Evolutionary conservation across 495 filamentous ascomycete genomes (phyloP), one percentile per base, ranked within the genome.

Genomic region (Polyplosphaeria fusca): DNA sequence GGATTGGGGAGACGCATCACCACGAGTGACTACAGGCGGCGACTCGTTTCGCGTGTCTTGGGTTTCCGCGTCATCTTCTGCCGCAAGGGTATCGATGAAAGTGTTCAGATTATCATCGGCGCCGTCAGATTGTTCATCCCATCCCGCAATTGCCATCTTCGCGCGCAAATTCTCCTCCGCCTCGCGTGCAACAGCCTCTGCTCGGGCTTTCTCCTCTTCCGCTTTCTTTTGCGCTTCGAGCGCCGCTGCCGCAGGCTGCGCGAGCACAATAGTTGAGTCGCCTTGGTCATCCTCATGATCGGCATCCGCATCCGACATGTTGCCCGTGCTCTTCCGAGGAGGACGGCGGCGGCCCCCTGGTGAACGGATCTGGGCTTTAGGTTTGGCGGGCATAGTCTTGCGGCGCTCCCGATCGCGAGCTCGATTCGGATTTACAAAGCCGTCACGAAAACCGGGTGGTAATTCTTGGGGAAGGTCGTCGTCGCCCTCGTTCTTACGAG

Each of bases 381-480:
- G 24, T 49, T 62, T 51, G 4, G 40, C 39, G 5, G 61, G 50
- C 57, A 64, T 58, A 1, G 52, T 65, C 39, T 60, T 56, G 40
- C 48, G 47, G 23, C 60, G 41, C 27, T 49, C 56, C 5, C 25
- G 23, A 16, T 47, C 14, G 1, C 52, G 38, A 14, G 18, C 43
- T 7, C 26, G 45, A 23, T 56, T 40, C 3, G 58, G 53, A 37
- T 58, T 59, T n/a, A 62, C 42, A 13, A 55, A 19, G 24, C 64
- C 58, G 16, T 66, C 63, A 42, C 47, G 56, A 46, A 66, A 69
- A 43, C 67, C 39, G 9, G 39, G 5, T 7, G 69, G 67, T 2
- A 71, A 58, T 47, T 70, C 64, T 22, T 43, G 48, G 1, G 63
- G 68, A 11, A 68, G 25, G 23, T 70, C 66, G 18, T 70, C 66